These are phyloP conservation scores for Suillus decipiens DNA, from an alignment of 768 basidiomycete species.

Conservation along the genomic window DNA sequence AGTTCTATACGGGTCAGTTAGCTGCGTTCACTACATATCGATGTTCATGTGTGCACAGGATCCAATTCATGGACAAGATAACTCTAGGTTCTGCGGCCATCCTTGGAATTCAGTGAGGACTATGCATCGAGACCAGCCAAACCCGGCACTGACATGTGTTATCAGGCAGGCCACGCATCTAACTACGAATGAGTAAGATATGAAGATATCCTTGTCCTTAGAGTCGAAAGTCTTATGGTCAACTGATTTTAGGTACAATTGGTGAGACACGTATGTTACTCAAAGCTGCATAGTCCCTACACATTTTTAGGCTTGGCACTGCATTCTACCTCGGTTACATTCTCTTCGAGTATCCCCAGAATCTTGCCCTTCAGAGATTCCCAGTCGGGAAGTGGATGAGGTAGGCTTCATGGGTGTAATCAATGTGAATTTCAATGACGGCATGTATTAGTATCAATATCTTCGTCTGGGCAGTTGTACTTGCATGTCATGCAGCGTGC, in stretches of 20 bases:
- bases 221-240: background rate
- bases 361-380: background rate
- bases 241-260: constrained; percentile 51
- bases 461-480: background rate
- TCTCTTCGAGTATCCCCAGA: background rate
- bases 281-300: background rate
- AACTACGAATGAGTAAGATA: constrained; percentile 55
- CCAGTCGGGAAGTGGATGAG: background rate
- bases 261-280: constrained; percentile 34
- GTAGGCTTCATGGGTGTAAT: background rate
- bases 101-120: constrained; percentile 57
- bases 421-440: background rate
- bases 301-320: background rate
- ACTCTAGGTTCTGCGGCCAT: constrained; percentile 64
- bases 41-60: constrained; percentile 36
- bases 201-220: constrained; percentile 28
- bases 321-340: background rate
- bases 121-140: background rate
- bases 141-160: background rate
- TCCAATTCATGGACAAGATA: constrained; percentile 72
- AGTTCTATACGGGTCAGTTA: constrained; percentile 51
- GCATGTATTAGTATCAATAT: background rate
- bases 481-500: background rate
- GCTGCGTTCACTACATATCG: background rate
- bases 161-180: constrained; percentile 56